A percentile compares a stretch with the other conserved stretches of the same genome.
phyloP scores from a whole-genome alignment of 768 basidiomycete species.

The Kwoniella sp. region DNA sequence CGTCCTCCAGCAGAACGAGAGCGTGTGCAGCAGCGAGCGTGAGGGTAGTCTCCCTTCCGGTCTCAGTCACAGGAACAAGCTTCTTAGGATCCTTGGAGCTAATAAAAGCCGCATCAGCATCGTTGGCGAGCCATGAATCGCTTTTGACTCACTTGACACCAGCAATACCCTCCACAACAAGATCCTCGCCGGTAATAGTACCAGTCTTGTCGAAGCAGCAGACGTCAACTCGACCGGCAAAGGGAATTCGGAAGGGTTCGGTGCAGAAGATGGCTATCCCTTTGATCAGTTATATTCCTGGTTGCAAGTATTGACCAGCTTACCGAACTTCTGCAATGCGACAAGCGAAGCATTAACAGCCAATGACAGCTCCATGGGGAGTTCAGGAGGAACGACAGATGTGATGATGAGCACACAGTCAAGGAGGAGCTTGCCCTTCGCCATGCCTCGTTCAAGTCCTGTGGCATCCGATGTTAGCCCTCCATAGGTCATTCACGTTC shows the following conservation, averaged over 20 bases:
- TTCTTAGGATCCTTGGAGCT: conserved; percentile 58
- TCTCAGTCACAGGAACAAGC: conserved; percentile 73
- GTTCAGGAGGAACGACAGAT: conserved; percentile 92
- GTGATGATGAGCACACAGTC: conserved; percentile 97
- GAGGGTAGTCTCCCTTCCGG: conserved; percentile 69
- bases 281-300: background rate
- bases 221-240: conserved; percentile 89
- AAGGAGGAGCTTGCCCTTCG: conserved; percentile 88
- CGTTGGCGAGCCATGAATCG: too few species aligned
- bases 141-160: conserved; percentile 80
- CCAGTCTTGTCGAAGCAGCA: conserved; percentile 99
- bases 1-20: conserved; percentile 88
- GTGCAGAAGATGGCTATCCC: conserved; percentile 93
- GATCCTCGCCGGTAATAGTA: conserved; percentile 91
- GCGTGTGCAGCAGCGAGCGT: conserved; percentile 94
- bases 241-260: conserved; percentile 96
- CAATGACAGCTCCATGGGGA: conserved; percentile 95
- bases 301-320: conserved; percentile 32
- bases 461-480: conserved; percentile 2
- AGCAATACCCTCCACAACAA: conserved; percentile 88
- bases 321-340: conserved; percentile 86
- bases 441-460: conserved; percentile 87
- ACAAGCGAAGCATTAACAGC: conserved; percentile 94
- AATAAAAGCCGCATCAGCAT: conserved; percentile 52
- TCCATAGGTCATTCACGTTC: background rate